Conservation (phyloP, 306 rosid genomes). For the Gastrolobium villosum region DNA sequence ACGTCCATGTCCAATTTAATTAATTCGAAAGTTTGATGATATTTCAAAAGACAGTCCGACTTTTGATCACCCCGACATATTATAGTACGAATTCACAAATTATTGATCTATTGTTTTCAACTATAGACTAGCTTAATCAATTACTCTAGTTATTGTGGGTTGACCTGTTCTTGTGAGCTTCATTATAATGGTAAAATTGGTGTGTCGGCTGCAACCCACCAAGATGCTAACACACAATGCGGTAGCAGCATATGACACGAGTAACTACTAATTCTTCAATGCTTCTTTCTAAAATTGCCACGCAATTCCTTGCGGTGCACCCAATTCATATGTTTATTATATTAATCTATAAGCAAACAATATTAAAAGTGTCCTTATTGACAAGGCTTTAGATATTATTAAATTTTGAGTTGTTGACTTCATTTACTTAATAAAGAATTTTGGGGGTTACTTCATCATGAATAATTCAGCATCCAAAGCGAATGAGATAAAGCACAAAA, state of each 20-base stretch:
- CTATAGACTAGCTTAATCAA: conserved; percentile 40
- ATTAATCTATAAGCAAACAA: neutral
- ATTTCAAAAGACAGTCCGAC: neutral
- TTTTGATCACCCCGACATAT: neutral
- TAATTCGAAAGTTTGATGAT: neutral
- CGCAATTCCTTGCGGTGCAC: neutral
- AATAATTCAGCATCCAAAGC: conserved; percentile 15
- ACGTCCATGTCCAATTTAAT: neutral
- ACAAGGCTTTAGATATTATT: conserved; percentile 26
- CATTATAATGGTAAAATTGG: conserved; percentile 33
- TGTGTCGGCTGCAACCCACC: conserved; percentile 49
- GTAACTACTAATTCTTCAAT: conserved; percentile 15
- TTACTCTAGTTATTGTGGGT: conserved; percentile 42
- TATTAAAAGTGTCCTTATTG: conserved; percentile 5
- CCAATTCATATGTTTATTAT: neutral
- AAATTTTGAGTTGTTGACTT: conserved; percentile 33
- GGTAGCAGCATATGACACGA: neutral
- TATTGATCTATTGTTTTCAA: conserved; percentile 43
- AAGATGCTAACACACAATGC: conserved; percentile 1
- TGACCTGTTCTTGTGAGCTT: conserved; percentile 32
- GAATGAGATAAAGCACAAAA: conserved; percentile 32
- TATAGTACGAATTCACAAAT: conserved; percentile 22
- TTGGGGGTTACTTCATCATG: conserved; percentile 20
- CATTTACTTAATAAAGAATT: neutral
- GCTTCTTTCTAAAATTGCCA: conserved; percentile 6